These are phyloP conservation scores for Claviceps africana DNA, from an alignment of 2,329 filamentous ascomycete species.

Conservation along the genomic window DNA sequence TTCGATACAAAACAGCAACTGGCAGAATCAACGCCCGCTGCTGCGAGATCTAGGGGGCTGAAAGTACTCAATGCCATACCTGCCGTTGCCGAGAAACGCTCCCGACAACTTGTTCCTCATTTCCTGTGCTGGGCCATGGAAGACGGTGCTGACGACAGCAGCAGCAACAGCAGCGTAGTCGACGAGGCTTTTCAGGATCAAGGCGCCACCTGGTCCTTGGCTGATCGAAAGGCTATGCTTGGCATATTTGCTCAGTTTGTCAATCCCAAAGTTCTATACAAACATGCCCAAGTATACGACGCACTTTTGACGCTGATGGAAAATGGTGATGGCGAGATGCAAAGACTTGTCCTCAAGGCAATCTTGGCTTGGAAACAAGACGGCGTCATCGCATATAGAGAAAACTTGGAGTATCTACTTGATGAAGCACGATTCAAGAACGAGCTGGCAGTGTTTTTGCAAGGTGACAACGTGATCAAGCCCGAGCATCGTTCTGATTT, in stretches of 20 bases:
- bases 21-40: conserved; percentile 34
- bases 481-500: conserved; percentile 57
- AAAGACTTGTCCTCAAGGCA: conserved; percentile 71
- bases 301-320: conserved; percentile 62
- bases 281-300: conserved; percentile 59
- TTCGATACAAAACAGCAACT: conserved; percentile 52
- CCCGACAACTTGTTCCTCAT: conserved; percentile 70
- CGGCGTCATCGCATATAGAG: conserved; percentile 62
- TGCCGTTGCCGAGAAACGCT: conserved; percentile 69
- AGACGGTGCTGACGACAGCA: conserved; percentile 25
- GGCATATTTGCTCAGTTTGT: conserved; percentile 69
- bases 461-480: conserved; percentile 59
- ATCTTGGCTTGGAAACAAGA: conserved; percentile 81
- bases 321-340: conserved; percentile 83
- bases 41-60: conserved; percentile 63
- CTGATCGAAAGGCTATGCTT: conserved; percentile 74
- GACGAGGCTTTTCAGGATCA: conserved; percentile 21
- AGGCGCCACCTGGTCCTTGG: conserved; percentile 48
- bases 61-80: conserved; percentile 64
- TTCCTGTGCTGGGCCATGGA: conserved; percentile 67
- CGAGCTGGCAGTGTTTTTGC: conserved; percentile 79
- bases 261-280: conserved; percentile 76
- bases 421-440: conserved; percentile 89
- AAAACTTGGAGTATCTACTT: conserved; percentile 72
- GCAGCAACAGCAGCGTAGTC: conserved; percentile 23